Base-by-base conservation (phyloP, 225 moss, liverwort and hornwort genomes). In the Anthoceros angustus region DNA sequence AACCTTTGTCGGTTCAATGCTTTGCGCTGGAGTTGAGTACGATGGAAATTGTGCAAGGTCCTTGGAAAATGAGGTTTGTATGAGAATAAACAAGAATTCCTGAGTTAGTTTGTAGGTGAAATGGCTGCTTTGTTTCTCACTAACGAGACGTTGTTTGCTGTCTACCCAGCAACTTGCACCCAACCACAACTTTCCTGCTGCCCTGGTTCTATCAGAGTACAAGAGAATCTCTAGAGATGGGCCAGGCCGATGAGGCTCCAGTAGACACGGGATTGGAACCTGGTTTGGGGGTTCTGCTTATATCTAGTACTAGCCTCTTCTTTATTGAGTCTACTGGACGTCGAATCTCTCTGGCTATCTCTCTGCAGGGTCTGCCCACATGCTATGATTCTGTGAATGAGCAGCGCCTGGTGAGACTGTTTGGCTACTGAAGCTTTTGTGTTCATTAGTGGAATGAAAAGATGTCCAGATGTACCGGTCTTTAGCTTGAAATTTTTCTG, bases 11-110 rank as follows among this genome's bases (percentile, higher is more conserved):
- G 68, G 39, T 85, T 71, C 74, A 85, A 63, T 85, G 85, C 69
- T 68, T 77, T 72, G 77, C 75, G 65, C 68, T 82, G 70, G 75
- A 85, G 72, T 41, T 82, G 63, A 66, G 70, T 43, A 69, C 66
- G 9, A 77, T 77, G 68, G 70, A 76, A 72, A 71, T 85, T 66
- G 79, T 43, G 74, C 82, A 81, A 73, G 84, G 84, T 50, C 84
- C 84, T 3, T 85, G 84, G 84, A 77, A 82, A 68, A 85, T 85
- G 70, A 82, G 84, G 84, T 79, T 20, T 4, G 38, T 49, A 10
- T 15, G 7, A 18, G 55, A 18, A 55, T 5, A 6, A 0, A 55
- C 1, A 11, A 2, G 18, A 18, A 55, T 23, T 23, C 0, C 16
- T 55, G 8, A 6, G 46, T 48, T 48, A 1, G 2, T 5, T 48